Percentiles rank a stretch among this genome's conserved stretches.
Evolutionary conservation across 495 filamentous ascomycete species (phyloP).

Genomic region (Extremus antarcticus): DNA sequence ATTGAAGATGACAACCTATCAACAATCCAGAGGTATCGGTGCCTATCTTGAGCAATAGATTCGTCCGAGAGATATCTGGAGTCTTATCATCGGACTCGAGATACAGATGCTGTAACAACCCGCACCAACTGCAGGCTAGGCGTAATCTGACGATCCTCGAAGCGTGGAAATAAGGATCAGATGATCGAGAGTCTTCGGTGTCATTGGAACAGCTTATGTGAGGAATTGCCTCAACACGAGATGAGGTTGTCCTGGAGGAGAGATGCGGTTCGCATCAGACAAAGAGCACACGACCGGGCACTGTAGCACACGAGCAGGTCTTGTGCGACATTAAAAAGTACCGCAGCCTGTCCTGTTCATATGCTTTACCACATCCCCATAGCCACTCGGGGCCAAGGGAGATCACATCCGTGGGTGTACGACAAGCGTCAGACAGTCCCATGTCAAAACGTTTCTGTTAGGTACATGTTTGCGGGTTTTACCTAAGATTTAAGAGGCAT

Average conservation of each 20-base stretch:
- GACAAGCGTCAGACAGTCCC: neutral
- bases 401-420: neutral
- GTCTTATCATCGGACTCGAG: neutral
- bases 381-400: neutral
- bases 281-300: neutral
- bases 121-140: neutral
- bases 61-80: neutral
- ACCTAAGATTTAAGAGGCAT: neutral
- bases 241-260: too few species aligned
- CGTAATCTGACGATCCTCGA: neutral
- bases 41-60: neutral
- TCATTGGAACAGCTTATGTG: conserved; percentile 10
- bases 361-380: neutral
- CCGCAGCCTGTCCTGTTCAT: neutral
- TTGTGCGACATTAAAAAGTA: neutral
- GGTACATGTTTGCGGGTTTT: neutral
- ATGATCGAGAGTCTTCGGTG: conserved; percentile 9
- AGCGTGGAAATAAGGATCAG: conserved; percentile 12
- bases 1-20: neutral
- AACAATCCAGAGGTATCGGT: neutral
- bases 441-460: neutral
- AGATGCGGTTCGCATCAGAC: too few species aligned
- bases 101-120: neutral
- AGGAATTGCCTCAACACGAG: neutral
- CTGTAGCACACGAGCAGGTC: neutral